Evolutionary conservation across 768 basidiomycete genomes (phyloP), one percentile per base, ranked within the genome.

Genomic region (Gymnopilus junonius): DNA sequence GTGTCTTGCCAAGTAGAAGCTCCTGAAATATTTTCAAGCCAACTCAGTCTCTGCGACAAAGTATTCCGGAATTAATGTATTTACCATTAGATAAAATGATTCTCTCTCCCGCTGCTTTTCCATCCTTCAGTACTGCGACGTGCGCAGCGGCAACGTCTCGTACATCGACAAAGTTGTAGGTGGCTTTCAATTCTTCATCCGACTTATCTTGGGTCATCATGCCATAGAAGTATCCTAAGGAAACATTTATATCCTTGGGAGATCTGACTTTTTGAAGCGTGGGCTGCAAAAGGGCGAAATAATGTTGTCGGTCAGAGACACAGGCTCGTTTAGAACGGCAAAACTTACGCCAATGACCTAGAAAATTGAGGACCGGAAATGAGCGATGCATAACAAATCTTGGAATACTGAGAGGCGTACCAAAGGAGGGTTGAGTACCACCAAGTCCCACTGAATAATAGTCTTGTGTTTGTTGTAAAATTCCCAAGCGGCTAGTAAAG

Each of bases 141-240:
- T 90, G 88, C 1, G 82, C 87, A 21, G 79, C 76, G 0, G 86
- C 87, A 32, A 86, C 68, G 67, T 88, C 86, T 11, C 83, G 79
- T 3, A 87, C 84, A 58, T 87, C 83, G 31, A 83, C 65, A 77
- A 79, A 85, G 25, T 64, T 61, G 17, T 68, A 65, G 3, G 67
- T 43, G 2, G 48, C 64, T 1, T 57, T 63, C 0, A 75, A 46
- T 1, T 42, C 56, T 21, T 74, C 68, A 4, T 65, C 42, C 0
- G 69, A 5, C 34, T 70, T 67, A 4, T 64, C 65, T 12, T 43
- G 54, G 8, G 74, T 45, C 5, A 77, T 65, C 8, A 48, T 43
- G 48, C 75, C 61, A 60, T 76, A 73, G 61, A 68, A 74, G 0
- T 63, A 17, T 4, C 62, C 0, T 8, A 57, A 25, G 8, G 61